Evolutionary conservation across 768 basidiomycete species (phyloP).

Genomic region (Termitomyces eurrhizus): DNA sequence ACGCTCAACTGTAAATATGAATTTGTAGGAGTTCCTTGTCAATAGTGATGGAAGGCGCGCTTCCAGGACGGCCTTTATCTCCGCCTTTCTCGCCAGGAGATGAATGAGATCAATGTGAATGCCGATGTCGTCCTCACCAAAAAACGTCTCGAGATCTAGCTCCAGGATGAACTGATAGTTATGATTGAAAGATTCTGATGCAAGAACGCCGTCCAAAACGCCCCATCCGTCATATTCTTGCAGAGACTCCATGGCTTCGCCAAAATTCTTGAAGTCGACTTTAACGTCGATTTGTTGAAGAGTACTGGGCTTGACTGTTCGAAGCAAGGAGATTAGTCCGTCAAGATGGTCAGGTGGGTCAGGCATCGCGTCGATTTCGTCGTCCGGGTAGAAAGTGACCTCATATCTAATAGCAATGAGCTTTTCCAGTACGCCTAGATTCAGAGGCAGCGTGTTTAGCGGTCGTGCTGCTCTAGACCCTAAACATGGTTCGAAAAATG

Average conservation of each 20-base stretch:
- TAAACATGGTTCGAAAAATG: background rate
- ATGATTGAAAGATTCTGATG: background rate
- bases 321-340: conserved; percentile 7
- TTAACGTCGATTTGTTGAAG: conserved; percentile 5
- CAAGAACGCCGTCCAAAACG: background rate
- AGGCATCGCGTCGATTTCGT: conserved; percentile 1
- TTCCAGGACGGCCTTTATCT: background rate
- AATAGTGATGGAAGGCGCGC: conserved; percentile 2
- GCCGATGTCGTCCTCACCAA: background rate
- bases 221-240: conserved; percentile 2
- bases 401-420: conserved; percentile 11
- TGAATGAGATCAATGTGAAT: background rate
- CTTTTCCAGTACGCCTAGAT: background rate
- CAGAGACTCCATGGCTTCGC: conserved; percentile 1
- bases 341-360: conserved; percentile 5
- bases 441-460: conserved; percentile 2
- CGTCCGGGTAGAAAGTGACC: conserved; percentile 8
- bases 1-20: background rate
- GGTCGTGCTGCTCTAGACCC: background rate
- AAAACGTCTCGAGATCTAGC: background rate
- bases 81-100: conserved; percentile 2
- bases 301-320: background rate
- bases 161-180: background rate
- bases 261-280: background rate
- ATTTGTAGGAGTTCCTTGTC: background rate